Conservation (phyloP, 2,329 filamentous ascomycete genomes). For the Nothopassalora personata region DNA sequence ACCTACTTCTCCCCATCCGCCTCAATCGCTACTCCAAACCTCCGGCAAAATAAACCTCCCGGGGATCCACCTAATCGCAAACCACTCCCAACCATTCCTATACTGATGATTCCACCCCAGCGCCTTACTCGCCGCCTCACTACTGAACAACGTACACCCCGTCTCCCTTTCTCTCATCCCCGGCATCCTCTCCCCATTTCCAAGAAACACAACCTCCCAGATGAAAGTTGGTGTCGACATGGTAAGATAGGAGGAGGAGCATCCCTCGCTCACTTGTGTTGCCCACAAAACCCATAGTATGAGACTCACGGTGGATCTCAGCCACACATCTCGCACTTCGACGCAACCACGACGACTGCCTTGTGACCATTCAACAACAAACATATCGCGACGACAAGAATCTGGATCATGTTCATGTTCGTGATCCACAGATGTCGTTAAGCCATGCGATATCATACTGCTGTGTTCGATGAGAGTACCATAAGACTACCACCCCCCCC, state of each 20-base stretch:
- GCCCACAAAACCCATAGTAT: no score
- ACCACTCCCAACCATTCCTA: constrained; percentile 7
- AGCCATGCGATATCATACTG: neutral
- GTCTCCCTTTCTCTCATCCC: constrained; percentile 5
- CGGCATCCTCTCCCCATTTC: constrained; percentile 1
- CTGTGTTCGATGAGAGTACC: neutral
- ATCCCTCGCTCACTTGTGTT: no score
- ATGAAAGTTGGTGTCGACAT: no score
- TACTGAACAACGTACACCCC: constrained; percentile 5
- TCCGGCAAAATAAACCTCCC: constrained; percentile 2
- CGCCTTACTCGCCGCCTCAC: constrained; percentile 5
- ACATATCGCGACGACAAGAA: neutral
- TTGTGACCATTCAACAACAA: neutral
- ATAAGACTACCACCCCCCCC: no score
- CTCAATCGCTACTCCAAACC: constrained; percentile 2
- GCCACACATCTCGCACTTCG: neutral
- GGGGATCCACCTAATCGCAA: constrained; percentile 4
- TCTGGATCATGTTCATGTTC: neutral
- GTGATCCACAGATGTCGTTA: neutral
- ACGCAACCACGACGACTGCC: neutral
- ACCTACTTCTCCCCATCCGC: neutral
- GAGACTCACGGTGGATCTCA: neutral
- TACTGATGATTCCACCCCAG: constrained; percentile 4
- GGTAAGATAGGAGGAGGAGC: no score
- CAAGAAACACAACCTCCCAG: constrained; percentile 4